Conservation (phyloP, 495 filamentous ascomycete species). For the Astrocystis sublimbata region DNA sequence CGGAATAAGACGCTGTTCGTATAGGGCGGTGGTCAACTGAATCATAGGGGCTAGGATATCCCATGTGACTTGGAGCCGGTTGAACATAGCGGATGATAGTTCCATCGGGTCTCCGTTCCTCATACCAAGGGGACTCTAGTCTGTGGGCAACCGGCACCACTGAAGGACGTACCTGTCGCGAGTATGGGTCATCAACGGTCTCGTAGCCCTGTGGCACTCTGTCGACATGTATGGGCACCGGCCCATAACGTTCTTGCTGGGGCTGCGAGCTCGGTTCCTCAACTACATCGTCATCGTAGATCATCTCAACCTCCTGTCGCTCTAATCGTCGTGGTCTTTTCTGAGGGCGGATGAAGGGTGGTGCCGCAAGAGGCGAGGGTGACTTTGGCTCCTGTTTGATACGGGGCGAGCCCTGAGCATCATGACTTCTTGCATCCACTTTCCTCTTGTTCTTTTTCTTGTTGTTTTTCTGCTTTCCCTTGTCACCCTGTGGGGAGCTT, state of each 20-base stretch:
- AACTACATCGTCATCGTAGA: conserved; percentile 46
- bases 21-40: conserved; percentile 47
- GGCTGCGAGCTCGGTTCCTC: conserved; percentile 25
- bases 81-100: conserved; percentile 46
- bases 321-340: conserved; percentile 55
- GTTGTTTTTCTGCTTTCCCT: conserved; percentile 38
- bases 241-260: conserved; percentile 24
- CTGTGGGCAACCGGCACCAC: conserved; percentile 27
- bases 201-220: conserved; percentile 26
- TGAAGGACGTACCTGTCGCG: conserved; percentile 28
- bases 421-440: conserved; percentile 42
- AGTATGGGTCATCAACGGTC: conserved; percentile 26
- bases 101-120: conserved; percentile 34
- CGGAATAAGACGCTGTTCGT: conserved; percentile 62
- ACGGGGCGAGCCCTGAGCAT: conserved; percentile 50
- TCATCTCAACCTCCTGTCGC: conserved; percentile 43
- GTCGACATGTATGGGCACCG: conserved; percentile 21
- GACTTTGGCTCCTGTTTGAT: conserved; percentile 90
- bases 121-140: conserved; percentile 26
- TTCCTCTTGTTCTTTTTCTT: conserved; percentile 57
- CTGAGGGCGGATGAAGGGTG: conserved; percentile 49
- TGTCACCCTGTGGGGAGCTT: conserved; percentile 49
- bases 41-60: conserved; percentile 47
- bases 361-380: conserved; percentile 67
- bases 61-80: conserved; percentile 51